Percentiles rank a stretch among this genome's conserved stretches.
Conservation (phyloP, 176 grass and related monocot genomes). For the Oryza coarctata region DNA sequence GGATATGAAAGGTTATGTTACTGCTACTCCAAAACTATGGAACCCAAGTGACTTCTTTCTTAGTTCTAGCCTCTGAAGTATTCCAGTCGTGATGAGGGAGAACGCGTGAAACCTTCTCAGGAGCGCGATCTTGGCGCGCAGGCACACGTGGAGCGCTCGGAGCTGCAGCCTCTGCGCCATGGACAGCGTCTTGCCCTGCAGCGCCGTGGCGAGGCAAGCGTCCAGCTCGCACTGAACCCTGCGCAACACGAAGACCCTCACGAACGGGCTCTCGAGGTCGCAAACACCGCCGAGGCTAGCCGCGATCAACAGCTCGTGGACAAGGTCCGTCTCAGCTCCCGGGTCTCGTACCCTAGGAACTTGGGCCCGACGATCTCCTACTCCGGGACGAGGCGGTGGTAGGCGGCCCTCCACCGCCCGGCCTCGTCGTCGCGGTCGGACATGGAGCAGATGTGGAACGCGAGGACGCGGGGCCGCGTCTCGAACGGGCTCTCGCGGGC, state of each 20-base stretch:
- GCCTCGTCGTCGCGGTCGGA: not conserved
- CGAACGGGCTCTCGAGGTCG: not conserved
- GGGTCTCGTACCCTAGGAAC: too few relatives aligned
- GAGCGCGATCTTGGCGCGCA: not conserved
- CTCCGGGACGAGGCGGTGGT: not conserved
- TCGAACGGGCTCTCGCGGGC: slow-evolving; percentile 31
- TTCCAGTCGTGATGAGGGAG: too few relatives aligned
- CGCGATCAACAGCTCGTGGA: slow-evolving; percentile 18
- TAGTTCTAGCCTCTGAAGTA: too few relatives aligned
- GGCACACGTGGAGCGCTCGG: not conserved
- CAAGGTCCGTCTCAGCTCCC: not conserved
- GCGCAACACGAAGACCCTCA: not conserved
- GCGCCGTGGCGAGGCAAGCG: not conserved
- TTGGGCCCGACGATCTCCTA: too few relatives aligned
- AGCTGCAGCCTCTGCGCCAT: slow-evolving; percentile 18
- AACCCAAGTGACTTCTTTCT: too few relatives aligned
- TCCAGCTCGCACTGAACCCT: not conserved
- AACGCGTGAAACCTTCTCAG: too few relatives aligned
- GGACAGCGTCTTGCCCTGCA: slow-evolving; percentile 24
- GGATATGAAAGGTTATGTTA: too few relatives aligned
- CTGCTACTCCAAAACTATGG: too few relatives aligned
- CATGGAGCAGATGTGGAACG: not conserved
- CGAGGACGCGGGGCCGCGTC: not conserved
- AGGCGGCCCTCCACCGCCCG: not conserved
- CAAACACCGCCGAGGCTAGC: slow-evolving; percentile 1